A percentile compares a stretch with the other conserved stretches of the same genome.
Conservation (phyloP, 768 basidiomycete species). For the Termitomyces sp. region DNA sequence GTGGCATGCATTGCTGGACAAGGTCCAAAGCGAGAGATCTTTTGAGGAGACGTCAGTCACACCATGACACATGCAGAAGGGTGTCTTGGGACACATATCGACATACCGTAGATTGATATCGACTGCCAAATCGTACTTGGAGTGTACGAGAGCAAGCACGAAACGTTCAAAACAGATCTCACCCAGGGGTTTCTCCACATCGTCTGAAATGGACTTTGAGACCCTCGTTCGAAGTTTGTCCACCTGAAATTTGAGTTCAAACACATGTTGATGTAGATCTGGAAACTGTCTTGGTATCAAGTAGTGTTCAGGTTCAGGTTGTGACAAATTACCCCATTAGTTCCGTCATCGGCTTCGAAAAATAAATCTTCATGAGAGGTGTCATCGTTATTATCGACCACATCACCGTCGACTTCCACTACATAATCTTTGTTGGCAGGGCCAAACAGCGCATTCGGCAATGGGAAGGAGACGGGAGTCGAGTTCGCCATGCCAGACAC, state of each 20-base stretch:
- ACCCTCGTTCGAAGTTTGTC: slow-evolving; percentile 76
- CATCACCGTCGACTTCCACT: slow-evolving; percentile 52
- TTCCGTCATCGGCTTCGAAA: slow-evolving; percentile 67
- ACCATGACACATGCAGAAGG: background rate
- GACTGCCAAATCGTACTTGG: slow-evolving; percentile 84
- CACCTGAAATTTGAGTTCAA: slow-evolving; percentile 87
- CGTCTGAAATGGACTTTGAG: slow-evolving; percentile 59
- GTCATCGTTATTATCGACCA: slow-evolving; percentile 30
- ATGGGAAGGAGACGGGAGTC: slow-evolving; percentile 36
- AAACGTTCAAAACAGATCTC: slow-evolving; percentile 78
- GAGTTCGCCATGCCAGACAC: slow-evolving; percentile 13
- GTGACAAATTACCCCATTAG: slow-evolving; percentile 38
- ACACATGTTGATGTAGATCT: slow-evolving; percentile 50
- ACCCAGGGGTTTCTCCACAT: slow-evolving; percentile 69
- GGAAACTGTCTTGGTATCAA: slow-evolving; percentile 23
- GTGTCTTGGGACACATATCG: slow-evolving; percentile 28
- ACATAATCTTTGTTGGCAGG: slow-evolving; percentile 59
- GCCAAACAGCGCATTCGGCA: slow-evolving; percentile 53
- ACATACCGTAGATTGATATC: slow-evolving; percentile 71
- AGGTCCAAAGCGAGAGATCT: slow-evolving; percentile 78
- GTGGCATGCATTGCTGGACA: slow-evolving; percentile 43
- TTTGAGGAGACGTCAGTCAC: slow-evolving; percentile 8
- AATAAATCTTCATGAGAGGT: slow-evolving; percentile 47
- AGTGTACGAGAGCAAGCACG: slow-evolving; percentile 63
- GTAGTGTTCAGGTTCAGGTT: background rate